Evolutionary conservation across 169 alveolate species (phyloP).

Genomic region (Theileria equi): DNA sequence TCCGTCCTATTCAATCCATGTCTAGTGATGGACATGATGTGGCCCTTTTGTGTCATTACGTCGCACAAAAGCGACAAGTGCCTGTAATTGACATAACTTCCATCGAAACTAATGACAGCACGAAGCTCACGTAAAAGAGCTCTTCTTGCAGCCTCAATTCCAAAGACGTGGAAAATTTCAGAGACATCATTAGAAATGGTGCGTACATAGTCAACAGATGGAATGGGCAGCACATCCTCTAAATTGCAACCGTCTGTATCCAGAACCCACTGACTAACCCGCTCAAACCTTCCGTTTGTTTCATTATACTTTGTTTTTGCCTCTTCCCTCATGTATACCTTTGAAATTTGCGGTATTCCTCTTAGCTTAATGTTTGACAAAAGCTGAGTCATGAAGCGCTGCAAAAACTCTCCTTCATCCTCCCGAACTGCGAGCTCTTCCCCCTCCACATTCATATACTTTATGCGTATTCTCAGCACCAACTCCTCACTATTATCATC

Average conservation of each 20-base stretch:
- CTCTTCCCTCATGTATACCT: slow-evolving; percentile 96
- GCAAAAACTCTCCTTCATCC: slow-evolving; percentile 84
- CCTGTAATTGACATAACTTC: slow-evolving; percentile 97
- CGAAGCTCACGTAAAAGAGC: slow-evolving; percentile 94
- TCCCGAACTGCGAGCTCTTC: slow-evolving; percentile 65
- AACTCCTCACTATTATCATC: slow-evolving; percentile 96
- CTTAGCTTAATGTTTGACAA: slow-evolving; percentile 80
- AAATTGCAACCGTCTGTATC: slow-evolving; percentile 99
- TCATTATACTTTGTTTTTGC: slow-evolving; percentile 85
- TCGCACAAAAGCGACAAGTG: slow-evolving; percentile 98
- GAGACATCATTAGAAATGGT: slow-evolving; percentile 96
- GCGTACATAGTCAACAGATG: slow-evolving; percentile 89
- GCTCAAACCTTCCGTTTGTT: slow-evolving; percentile 82
- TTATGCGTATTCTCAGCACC: slow-evolving; percentile 90
- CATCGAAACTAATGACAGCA: slow-evolving; percentile 87
- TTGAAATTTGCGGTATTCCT: slow-evolving; percentile 85
- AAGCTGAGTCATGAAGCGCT: slow-evolving; percentile 82
- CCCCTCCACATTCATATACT: slow-evolving; percentile 68
- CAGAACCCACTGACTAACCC: slow-evolving; percentile 94
- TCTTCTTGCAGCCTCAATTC: slow-evolving; percentile 99
- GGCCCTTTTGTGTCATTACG: slow-evolving; percentile 99
- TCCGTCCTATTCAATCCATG: slow-evolving; percentile 99
- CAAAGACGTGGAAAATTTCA: slow-evolving; percentile 93
- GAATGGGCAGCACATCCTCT: slow-evolving; percentile 87
- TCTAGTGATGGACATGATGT: slow-evolving; percentile 97